Evolutionary conservation across 768 basidiomycete species (phyloP), one percentile per base, ranked within the genome.

Genomic region (Nidularia pulvinata): DNA sequence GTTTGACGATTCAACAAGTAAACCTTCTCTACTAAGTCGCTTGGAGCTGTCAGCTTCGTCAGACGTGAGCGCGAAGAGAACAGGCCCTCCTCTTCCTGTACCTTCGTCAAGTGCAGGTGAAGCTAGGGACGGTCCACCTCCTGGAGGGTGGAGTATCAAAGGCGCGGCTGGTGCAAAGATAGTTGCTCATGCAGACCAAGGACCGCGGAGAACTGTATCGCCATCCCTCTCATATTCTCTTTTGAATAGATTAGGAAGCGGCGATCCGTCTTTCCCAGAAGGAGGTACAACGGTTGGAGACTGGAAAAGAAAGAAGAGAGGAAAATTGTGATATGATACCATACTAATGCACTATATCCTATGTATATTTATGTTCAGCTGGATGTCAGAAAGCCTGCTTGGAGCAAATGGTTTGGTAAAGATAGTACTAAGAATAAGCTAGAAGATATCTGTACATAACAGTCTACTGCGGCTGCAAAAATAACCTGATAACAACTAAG

Each of bases 61-160:
- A 25, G 25, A 25, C 25, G 25, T 25, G 25, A 4, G 25, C 25
- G 25, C 25, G 25, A 25, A 25, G 25, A 25, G 25, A 25, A 42
- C 4, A 16, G 16, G 4, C 16, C 37, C 11, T 42, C 37, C 37
- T 42, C 2, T 11, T 4, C 16, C 37, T 42, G 11, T 16, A 4
- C 11, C 11, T 11, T 16, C 37, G 37, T 11, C 46, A 10, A 10
- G 11, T 11, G 25, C 11, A 46, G 22, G 13, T 30, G 30, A 16
- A 46, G 13, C 11, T 34, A 10, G 22, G 11, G 48, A 49, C 13
- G 43, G 43, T 7, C 48, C 59, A 57, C 73, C 75, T 9, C 61
- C 64, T 42, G 71, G 69, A n/a, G 81, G 79, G 39, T 77, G 67
- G 56, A 82, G 78, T 57, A 84, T 84, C 57, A 81, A 77, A 59